These are phyloP conservation scores for Axilococcus clingmanii DNA, from an alignment of 139 green algal genomes.

Conservation along the genomic window DNA sequence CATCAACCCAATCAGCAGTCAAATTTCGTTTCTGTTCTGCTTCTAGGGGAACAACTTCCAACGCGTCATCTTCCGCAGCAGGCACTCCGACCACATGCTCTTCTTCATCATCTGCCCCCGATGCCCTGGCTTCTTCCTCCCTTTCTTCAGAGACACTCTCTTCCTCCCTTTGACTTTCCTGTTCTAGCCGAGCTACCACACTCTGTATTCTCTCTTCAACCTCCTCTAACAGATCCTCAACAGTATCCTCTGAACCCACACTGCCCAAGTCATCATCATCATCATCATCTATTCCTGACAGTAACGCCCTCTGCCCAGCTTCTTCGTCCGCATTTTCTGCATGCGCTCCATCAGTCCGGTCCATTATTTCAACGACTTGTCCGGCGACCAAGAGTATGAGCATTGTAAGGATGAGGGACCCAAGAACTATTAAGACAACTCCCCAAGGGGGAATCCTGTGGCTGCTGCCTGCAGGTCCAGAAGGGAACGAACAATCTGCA, in stretches of 20 bases:
- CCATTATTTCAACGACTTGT: slow-evolving; percentile 16
- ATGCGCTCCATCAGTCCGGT: background rate
- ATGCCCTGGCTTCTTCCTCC: background rate
- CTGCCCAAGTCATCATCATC: slow-evolving; percentile 38
- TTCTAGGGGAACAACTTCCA: background rate
- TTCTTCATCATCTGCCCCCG: slow-evolving; percentile 3
- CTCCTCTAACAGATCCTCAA: slow-evolving; percentile 13
- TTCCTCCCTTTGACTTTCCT: background rate
- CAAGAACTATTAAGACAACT: slow-evolving; percentile 42
- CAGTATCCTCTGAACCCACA: slow-evolving; percentile 14
- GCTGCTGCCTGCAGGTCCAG: background rate
- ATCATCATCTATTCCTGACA: slow-evolving; percentile 33
- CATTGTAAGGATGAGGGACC: slow-evolving; percentile 14
- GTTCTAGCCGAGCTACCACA: slow-evolving; percentile 4
- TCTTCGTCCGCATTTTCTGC: slow-evolving; percentile 1
- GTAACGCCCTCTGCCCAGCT: slow-evolving; percentile 18
- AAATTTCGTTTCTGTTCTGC: background rate
- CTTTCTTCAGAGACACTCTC: background rate
- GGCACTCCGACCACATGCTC: background rate
- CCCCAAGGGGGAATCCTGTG: slow-evolving; percentile 31
- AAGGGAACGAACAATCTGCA: slow-evolving; percentile 31
- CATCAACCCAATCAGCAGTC: background rate
- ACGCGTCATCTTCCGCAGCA: background rate
- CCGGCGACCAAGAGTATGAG: slow-evolving; percentile 18
- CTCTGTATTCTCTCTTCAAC: slow-evolving; percentile 20